Evolutionary conservation across 768 basidiomycete species (phyloP).

Genomic region (Trametes punicea): DNA sequence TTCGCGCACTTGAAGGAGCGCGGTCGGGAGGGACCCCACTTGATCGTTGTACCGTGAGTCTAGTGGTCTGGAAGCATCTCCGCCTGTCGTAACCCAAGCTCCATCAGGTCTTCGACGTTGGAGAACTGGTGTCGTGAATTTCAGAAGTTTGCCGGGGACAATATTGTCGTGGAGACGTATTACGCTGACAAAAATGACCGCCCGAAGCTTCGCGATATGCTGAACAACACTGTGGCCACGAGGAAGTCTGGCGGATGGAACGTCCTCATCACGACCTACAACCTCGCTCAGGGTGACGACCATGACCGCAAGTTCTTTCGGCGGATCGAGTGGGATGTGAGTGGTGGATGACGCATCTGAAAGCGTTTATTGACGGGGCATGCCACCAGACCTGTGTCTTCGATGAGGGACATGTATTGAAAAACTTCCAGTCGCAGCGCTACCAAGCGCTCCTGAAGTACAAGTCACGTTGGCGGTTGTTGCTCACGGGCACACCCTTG

Average conservation of each 20-base stretch:
- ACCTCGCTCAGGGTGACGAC: conserved; percentile 82
- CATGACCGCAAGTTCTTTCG: conserved; percentile 93
- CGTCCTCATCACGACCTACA: conserved; percentile 95
- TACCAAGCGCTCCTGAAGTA: conserved; percentile 87
- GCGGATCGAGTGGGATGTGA: conserved; percentile 87
- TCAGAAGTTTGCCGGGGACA: conserved; percentile 74
- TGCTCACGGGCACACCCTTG: conserved; percentile 93
- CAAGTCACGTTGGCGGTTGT: conserved; percentile 82
- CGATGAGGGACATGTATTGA: conserved; percentile 96
- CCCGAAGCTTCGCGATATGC: conserved; percentile 62
- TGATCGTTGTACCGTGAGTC: conserved; percentile 94
- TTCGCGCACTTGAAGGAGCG: conserved; percentile 83
- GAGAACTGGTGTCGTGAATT: conserved; percentile 99
- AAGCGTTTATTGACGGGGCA: neutral
- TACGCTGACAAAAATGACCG: conserved; percentile 93
- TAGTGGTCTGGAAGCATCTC: neutral
- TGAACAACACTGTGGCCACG: conserved; percentile 56
- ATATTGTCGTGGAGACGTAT: conserved; percentile 83
- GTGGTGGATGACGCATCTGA: conserved; percentile 28
- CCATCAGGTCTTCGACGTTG: conserved; percentile 80
- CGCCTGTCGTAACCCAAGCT: neutral
- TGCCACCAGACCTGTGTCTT: conserved; percentile 77
- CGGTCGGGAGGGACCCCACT: conserved; percentile 79
- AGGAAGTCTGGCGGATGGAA: conserved; percentile 69
- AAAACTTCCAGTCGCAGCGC: conserved; percentile 97